Percentiles rank a stretch among this genome's conserved stretches.
phyloP scores from a whole-genome alignment of 2,329 filamentous ascomycete genomes.

The Xylaria arbuscula region DNA sequence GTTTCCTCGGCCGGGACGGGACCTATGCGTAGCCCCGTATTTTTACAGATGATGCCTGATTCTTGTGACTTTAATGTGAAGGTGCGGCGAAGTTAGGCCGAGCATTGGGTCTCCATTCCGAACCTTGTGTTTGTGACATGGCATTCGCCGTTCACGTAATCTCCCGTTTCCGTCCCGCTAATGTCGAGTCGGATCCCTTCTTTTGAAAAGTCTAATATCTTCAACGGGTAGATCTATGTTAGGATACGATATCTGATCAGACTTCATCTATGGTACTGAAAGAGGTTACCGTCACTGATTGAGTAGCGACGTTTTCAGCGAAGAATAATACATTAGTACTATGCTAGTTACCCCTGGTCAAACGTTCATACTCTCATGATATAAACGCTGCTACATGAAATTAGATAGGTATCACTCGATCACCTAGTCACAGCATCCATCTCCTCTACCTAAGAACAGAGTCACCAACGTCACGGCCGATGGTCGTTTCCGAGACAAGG shows the following conservation, averaged over 20 bases:
- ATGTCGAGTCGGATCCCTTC: not conserved
- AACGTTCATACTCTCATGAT: not conserved
- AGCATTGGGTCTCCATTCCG: not conserved
- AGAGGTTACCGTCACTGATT: not conserved
- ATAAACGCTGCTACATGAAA: not conserved
- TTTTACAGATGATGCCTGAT: not conserved
- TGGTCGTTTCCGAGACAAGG: slow-evolving; percentile 19
- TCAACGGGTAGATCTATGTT: not conserved
- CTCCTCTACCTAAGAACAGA: not conserved
- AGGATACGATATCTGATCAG: not conserved
- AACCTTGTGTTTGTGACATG: slow-evolving; percentile 1
- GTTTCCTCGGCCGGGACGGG: not conserved
- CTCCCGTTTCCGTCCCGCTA: slow-evolving; percentile 27
- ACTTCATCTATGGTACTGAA: not conserved
- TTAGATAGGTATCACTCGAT: not conserved
- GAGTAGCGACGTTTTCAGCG: not conserved
- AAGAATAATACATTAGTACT: not conserved
- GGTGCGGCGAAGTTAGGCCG: not conserved
- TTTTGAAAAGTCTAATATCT: slow-evolving; percentile 3
- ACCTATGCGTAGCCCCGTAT: not conserved
- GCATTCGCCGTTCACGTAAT: slow-evolving; percentile 19
- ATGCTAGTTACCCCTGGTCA: not conserved
- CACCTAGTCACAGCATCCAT: not conserved
- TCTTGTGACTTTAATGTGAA: not conserved
- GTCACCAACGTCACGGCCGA: not conserved